phyloP scores from a whole-genome alignment of 1,139 yeast genomes.

The Geotrichum citri-aurantii region DNA sequence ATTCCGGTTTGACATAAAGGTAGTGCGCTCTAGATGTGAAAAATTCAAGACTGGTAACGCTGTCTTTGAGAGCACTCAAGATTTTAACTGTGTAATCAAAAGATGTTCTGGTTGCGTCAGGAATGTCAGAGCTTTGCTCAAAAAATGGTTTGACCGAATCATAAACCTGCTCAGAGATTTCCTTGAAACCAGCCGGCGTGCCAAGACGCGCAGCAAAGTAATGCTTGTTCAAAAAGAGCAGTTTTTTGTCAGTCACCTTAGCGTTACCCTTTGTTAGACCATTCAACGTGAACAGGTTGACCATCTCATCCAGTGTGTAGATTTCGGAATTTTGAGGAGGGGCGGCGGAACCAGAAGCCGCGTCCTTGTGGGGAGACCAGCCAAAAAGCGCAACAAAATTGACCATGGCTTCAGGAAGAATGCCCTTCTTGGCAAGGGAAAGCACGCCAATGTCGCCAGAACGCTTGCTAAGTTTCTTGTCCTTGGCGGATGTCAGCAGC shows the following conservation, averaged over 20 bases:
- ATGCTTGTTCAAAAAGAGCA: constrained; percentile 67
- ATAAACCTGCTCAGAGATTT: constrained; percentile 18
- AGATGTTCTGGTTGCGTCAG: constrained; percentile 10
- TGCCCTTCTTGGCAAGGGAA: constrained; percentile 53
- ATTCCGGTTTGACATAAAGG: constrained; percentile 23
- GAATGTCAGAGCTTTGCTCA: constrained; percentile 21
- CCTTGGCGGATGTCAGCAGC: constrained; percentile 61
- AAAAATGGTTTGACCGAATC: constrained; percentile 18
- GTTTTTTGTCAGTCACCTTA: constrained; percentile 74
- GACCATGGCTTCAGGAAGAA: constrained; percentile 77
- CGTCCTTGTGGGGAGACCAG: constrained; percentile 73
- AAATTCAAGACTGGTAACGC: constrained; percentile 24
- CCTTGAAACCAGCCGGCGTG: constrained; percentile 20
- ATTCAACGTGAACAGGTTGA: constrained; percentile 47
- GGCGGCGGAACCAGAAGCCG: background rate
- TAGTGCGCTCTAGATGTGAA: constrained; percentile 21
- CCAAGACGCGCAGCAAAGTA: constrained; percentile 40
- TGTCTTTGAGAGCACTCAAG: constrained; percentile 20
- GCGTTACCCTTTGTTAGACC: constrained; percentile 90
- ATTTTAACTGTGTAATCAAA: constrained; percentile 22
- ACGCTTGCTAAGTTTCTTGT: constrained; percentile 81
- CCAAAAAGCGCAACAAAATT: constrained; percentile 90
- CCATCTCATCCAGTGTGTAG: constrained; percentile 50
- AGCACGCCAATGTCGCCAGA: constrained; percentile 73
- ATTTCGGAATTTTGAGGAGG: constrained; percentile 53